These are phyloP conservation scores for Candida manassasensis DNA, from an alignment of 805 yeast species.

Conservation along the genomic window DNA sequence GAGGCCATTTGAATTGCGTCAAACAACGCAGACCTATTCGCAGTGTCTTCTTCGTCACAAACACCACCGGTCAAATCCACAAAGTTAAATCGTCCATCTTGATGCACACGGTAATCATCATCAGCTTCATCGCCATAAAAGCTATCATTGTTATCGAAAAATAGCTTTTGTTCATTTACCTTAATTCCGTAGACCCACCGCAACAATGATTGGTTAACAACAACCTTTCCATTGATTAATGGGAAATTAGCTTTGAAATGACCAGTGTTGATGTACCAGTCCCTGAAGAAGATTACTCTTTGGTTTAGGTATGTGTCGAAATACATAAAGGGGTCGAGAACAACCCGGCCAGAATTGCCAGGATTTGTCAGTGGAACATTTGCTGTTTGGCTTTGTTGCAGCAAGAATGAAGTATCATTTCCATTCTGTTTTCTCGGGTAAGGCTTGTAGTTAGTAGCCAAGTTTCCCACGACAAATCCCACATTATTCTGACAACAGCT, in stretches of 20 bases:
- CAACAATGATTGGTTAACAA: constrained; percentile 8
- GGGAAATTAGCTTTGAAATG: constrained; percentile 10
- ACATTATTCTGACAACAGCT: constrained; percentile 21
- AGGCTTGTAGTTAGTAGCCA: constrained; percentile 24
- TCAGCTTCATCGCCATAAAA: constrained; percentile 7
- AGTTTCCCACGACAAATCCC: constrained; percentile 25
- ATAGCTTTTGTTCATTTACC: constrained; percentile 14
- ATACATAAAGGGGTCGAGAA: constrained; percentile 11
- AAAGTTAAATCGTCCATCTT: constrained; percentile 4
- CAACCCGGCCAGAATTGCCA: constrained; percentile 10
- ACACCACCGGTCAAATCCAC: constrained; percentile 9
- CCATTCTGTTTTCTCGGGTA: constrained; percentile 5
- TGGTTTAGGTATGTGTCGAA: constrained; percentile 7
- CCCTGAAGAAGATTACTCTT: constrained; percentile 28
- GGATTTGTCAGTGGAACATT: neutral
- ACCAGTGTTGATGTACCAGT: constrained; percentile 27
- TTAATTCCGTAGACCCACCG: constrained; percentile 14
- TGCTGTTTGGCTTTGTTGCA: neutral
- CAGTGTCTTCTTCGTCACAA: neutral
- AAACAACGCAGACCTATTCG: constrained; percentile 1
- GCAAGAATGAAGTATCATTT: neutral
- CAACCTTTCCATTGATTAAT: constrained; percentile 1
- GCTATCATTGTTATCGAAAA: constrained; percentile 19
- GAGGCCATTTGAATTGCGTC: constrained; percentile 3
- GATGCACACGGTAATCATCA: neutral